Percentiles rank a stretch among this genome's conserved stretches.
Evolutionary conservation across 2,329 filamentous ascomycete species (phyloP).

Genomic region (Niveomyces coronatus): DNA sequence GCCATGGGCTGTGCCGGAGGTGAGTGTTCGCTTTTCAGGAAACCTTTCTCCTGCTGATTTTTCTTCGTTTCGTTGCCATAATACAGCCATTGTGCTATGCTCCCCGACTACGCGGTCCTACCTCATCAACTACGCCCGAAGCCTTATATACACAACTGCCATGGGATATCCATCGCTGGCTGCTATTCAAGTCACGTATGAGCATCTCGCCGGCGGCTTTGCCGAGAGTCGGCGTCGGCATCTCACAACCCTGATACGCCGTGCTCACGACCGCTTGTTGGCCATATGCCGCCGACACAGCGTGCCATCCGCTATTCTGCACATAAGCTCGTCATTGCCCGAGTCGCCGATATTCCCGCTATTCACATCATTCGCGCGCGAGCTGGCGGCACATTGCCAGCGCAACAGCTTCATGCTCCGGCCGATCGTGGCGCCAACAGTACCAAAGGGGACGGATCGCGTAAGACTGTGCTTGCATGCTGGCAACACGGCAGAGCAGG

Average conservation of each 20-base stretch:
- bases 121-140: constrained; percentile 66
- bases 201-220: constrained; percentile 40
- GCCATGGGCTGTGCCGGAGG: constrained; percentile 60
- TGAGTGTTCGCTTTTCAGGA: constrained; percentile 33
- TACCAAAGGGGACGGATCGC: constrained; percentile 51
- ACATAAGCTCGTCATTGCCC: constrained; percentile 25
- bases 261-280: constrained; percentile 36
- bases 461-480: constrained; percentile 60
- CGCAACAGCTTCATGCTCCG: constrained; percentile 47
- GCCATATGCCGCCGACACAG: constrained; percentile 19
- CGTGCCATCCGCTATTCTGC: constrained; percentile 20
- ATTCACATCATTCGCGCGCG: constrained; percentile 45
- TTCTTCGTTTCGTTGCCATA: no score
- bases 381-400: constrained; percentile 51
- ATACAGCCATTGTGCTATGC: constrained; percentile 52
- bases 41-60: no score
- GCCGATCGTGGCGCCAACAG: constrained; percentile 58
- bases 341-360: constrained; percentile 56
- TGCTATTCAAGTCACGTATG: constrained; percentile 47
- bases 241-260: constrained; percentile 21
- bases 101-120: constrained; percentile 49
- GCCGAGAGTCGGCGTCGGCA: constrained; percentile 28
- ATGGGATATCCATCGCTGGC: constrained; percentile 52
- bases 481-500: constrained; percentile 47
- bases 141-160: constrained; percentile 64